phyloP scores from a whole-genome alignment of 208 protist genomes.

The Trypanosoma platydactyli region DNA sequence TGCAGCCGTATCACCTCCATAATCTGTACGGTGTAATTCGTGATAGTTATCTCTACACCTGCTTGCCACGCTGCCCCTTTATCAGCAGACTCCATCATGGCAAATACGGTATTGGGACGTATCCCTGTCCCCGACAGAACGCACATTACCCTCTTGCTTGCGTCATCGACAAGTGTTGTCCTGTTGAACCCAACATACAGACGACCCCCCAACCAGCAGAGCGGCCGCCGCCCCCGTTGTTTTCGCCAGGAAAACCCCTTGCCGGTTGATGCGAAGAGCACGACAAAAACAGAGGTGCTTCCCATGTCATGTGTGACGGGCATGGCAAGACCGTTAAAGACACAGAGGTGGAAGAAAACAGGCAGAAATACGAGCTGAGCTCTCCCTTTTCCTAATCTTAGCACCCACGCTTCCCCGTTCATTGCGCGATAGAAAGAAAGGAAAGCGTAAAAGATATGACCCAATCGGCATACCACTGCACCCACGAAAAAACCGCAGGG shows the following conservation, averaged over 20 bases:
- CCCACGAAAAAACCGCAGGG: too few species aligned
- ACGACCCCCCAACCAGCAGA: conserved; percentile 42
- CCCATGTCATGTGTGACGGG: too few species aligned
- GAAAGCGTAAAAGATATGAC: conserved; percentile 1
- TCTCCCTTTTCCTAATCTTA: background rate
- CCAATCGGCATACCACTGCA: background rate
- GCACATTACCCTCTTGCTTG: conserved; percentile 32
- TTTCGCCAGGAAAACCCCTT: background rate
- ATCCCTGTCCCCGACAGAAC: conserved; percentile 42
- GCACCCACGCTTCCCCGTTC: background rate
- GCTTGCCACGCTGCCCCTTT: conserved; percentile 50
- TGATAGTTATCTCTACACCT: conserved; percentile 50
- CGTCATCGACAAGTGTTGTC: conserved; percentile 45
- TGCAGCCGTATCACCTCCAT: conserved; percentile 69
- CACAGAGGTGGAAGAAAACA: background rate
- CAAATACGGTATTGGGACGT: conserved; percentile 45
- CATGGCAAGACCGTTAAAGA: background rate
- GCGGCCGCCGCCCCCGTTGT: conserved; percentile 42
- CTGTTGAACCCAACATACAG: conserved; percentile 50
- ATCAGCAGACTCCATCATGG: conserved; percentile 49
- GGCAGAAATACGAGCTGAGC: background rate
- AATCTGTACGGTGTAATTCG: conserved; percentile 52
- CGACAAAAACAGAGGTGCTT: conserved; percentile 51
- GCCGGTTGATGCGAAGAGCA: conserved; percentile 37
- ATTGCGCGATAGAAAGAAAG: background rate